Conservation (phyloP, 2,329 filamentous ascomycete species). For the Colletotrichum acutatum region DNA sequence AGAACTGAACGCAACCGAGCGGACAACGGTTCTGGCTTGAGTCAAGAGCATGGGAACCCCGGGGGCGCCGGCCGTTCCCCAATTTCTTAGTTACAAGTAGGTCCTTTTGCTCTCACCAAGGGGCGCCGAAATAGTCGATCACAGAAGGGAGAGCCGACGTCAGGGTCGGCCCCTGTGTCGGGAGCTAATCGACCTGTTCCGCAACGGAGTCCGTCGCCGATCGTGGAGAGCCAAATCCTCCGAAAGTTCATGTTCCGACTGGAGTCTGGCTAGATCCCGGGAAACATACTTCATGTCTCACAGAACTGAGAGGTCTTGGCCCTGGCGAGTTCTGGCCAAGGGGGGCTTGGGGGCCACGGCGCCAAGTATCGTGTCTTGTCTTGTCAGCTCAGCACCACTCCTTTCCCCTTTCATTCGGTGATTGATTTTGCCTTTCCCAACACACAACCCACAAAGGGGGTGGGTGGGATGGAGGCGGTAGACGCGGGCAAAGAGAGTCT, state of each 20-base stretch:
- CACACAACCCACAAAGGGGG: neutral
- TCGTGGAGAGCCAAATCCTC: constrained; percentile 25
- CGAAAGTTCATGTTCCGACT: constrained; percentile 14
- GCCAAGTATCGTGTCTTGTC: neutral
- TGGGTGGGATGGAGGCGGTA: neutral
- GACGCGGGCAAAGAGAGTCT: neutral
- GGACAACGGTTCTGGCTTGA: constrained; percentile 10
- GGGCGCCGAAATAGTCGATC: neutral
- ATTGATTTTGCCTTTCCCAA: neutral
- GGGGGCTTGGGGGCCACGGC: neutral
- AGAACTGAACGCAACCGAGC: constrained; percentile 23
- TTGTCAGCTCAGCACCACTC: neutral
- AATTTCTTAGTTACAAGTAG: neutral
- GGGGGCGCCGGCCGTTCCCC: neutral
- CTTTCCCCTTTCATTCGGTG: neutral
- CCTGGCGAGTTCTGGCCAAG: neutral
- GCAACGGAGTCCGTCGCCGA: constrained; percentile 31
- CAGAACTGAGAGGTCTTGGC: constrained; percentile 19
- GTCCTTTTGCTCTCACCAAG: neutral
- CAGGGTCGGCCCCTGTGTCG: constrained; percentile 25
- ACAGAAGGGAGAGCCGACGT: neutral
- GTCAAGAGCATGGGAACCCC: constrained; percentile 17
- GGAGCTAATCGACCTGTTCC: constrained; percentile 30
- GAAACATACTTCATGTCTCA: constrained; percentile 1
- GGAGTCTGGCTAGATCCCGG: constrained; percentile 10